phyloP scores from a whole-genome alignment of 2,329 filamentous ascomycete species.

The Albifimbria verrucaria region DNA sequence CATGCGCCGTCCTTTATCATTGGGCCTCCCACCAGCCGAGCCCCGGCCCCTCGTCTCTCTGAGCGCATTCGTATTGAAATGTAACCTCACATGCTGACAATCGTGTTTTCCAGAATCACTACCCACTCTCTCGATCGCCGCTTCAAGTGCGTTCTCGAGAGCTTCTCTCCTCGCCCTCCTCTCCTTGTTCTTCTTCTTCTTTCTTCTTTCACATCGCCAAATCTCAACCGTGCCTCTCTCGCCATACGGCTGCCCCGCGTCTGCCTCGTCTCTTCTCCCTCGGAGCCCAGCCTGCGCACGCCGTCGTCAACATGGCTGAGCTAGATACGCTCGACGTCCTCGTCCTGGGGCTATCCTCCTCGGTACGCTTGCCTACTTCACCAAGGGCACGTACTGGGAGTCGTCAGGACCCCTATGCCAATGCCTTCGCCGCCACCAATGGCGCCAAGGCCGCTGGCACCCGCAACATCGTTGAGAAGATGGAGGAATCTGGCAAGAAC shows the following conservation, averaged over 20 bases:
- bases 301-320: constrained; percentile 71
- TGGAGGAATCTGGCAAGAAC: constrained; percentile 94
- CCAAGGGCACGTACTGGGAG: constrained; percentile 91
- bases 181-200: no score
- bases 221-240: background rate
- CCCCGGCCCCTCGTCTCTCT: no score
- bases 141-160: no score
- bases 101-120: no score
- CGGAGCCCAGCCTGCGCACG: background rate
- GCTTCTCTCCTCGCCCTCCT: no score
- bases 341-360: constrained; percentile 81
- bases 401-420: constrained; percentile 83
- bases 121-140: no score
- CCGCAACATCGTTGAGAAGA: constrained; percentile 89
- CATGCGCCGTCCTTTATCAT: no score
- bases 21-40: no score
- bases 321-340: constrained; percentile 93
- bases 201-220: no score
- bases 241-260: background rate
- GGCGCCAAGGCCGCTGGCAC: constrained; percentile 77
- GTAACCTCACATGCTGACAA: no score
- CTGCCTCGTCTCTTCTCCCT: background rate
- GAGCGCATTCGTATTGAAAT: no score
- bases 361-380: constrained; percentile 92
- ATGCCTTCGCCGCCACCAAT: constrained; percentile 65